A percentile compares a stretch with the other conserved stretches of the same genome.
Conservation (phyloP, 148 eudicot species). For the Tetragonia tetragonoides region DNA sequence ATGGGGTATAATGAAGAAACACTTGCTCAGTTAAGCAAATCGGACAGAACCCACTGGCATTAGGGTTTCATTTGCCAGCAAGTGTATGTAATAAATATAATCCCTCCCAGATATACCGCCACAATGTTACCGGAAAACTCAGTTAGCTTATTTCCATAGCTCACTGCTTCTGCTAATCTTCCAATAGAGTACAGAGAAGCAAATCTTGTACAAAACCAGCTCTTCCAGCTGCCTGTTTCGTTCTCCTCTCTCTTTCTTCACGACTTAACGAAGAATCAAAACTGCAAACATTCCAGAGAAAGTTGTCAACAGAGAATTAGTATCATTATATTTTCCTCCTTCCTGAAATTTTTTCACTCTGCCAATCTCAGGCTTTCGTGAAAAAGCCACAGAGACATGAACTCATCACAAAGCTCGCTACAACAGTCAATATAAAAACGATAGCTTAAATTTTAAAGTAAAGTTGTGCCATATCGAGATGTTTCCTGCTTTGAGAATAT, state of each 20-base stretch:
- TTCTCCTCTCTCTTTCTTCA: conserved; percentile 77
- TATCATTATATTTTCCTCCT: too few species aligned
- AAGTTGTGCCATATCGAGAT: too few species aligned
- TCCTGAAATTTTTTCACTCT: too few species aligned
- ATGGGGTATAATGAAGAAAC: conserved; percentile 19
- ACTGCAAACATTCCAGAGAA: conserved; percentile 38
- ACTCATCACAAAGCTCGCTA: too few species aligned
- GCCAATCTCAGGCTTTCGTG: too few species aligned
- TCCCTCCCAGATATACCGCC: conserved; percentile 9
- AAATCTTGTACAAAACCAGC: conserved; percentile 86
- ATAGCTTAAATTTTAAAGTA: too few species aligned
- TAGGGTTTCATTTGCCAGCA: conserved; percentile 3
- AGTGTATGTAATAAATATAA: conserved; percentile 11
- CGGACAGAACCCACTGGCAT: not conserved
- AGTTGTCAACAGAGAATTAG: not conserved
- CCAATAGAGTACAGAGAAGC: conserved; percentile 61
- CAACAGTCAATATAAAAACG: too few species aligned
- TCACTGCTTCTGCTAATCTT: conserved; percentile 37
- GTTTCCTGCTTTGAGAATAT: too few species aligned
- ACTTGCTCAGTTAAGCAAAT: not conserved
- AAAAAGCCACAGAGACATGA: too few species aligned
- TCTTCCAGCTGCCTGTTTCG: conserved; percentile 68
- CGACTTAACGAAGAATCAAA: conserved; percentile 69
- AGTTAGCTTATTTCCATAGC: conserved; percentile 27
- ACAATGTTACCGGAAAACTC: conserved; percentile 8